These are phyloP conservation scores for Fragaria ananassa DNA, from an alignment of 306 rosid genomes.

Conservation along the genomic window DNA sequence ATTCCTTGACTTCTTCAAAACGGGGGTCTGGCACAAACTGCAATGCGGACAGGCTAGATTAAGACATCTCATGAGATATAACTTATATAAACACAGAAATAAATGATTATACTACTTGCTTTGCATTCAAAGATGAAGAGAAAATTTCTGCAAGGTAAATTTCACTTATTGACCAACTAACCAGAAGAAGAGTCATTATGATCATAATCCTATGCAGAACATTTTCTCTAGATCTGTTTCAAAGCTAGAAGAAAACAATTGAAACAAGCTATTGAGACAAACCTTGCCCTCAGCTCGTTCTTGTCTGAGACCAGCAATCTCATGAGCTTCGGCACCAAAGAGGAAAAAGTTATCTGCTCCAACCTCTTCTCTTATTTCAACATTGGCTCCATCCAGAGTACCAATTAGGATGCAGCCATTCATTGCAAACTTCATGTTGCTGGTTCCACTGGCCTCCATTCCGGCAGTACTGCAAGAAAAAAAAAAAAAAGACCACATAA, in stretches of 20 bases:
- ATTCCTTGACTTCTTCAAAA: constrained; percentile 85
- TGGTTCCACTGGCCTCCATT: constrained; percentile 99
- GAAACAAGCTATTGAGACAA: constrained; percentile 24
- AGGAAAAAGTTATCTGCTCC: constrained; percentile 92
- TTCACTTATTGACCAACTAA: background rate
- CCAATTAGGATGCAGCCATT: constrained; percentile 94
- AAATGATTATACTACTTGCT: background rate
- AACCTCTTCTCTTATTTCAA: constrained; percentile 94
- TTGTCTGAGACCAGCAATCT: constrained; percentile 85
- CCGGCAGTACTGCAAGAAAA: constrained; percentile 78
- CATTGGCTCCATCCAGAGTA: constrained; percentile 98
- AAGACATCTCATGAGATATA: constrained; percentile 15
- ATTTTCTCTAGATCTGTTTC: background rate
- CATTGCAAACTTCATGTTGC: constrained; percentile 99
- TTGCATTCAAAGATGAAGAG: background rate
- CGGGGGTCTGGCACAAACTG: constrained; percentile 92
- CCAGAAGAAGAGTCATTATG: constrained; percentile 15
- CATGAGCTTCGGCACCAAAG: constrained; percentile 92
- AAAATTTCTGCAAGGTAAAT: background rate
- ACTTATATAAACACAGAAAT: background rate
- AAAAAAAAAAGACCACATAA: background rate
- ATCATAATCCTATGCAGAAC: constrained; percentile 11
- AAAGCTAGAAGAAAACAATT: constrained; percentile 10
- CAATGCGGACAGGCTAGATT: constrained; percentile 28
- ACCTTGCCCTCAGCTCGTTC: constrained; percentile 96